Percentiles rank a stretch among this genome's conserved stretches.
phyloP scores from a whole-genome alignment of 1,139 yeast genomes.

The Yamadazyma triangularis region DNA sequence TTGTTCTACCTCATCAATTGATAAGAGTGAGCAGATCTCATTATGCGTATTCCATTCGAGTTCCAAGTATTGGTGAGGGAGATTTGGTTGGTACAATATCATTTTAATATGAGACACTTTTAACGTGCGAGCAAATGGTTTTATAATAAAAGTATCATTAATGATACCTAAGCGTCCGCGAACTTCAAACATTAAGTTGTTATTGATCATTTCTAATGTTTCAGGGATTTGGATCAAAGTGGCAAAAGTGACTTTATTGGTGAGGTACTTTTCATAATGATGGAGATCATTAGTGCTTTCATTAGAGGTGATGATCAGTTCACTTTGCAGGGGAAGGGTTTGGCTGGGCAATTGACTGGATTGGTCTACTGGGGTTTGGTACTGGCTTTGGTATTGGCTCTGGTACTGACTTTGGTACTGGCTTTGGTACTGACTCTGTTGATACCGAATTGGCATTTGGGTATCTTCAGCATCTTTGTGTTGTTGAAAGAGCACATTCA shows the following conservation, averaged over 20 bases:
- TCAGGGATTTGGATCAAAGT: conserved; percentile 9
- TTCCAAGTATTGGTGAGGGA: conserved; percentile 7
- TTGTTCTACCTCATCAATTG: conserved; percentile 27
- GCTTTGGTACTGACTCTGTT: neutral
- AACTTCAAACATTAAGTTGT: conserved; percentile 15
- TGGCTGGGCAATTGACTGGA: no score
- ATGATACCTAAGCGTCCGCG: conserved; percentile 15
- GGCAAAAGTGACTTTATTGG: conserved; percentile 11
- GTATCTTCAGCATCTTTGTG: neutral
- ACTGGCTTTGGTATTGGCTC: neutral
- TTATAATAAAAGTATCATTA: conserved; percentile 18
- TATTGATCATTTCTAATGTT: conserved; percentile 11
- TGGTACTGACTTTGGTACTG: neutral
- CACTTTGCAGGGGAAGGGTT: no score
- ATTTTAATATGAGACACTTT: conserved; percentile 24
- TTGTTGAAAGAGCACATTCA: neutral
- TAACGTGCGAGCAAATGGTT: conserved; percentile 27
- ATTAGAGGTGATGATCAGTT: no score
- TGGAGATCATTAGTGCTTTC: no score
- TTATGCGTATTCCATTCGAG: conserved; percentile 22
- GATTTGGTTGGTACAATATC: conserved; percentile 10
- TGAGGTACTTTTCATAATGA: conserved; percentile 10
- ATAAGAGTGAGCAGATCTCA: conserved; percentile 27
- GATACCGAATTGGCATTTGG: neutral
- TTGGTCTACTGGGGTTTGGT: no score